Conservation (phyloP, 2,329 filamentous ascomycete genomes). For the Oidium heveae region DNA sequence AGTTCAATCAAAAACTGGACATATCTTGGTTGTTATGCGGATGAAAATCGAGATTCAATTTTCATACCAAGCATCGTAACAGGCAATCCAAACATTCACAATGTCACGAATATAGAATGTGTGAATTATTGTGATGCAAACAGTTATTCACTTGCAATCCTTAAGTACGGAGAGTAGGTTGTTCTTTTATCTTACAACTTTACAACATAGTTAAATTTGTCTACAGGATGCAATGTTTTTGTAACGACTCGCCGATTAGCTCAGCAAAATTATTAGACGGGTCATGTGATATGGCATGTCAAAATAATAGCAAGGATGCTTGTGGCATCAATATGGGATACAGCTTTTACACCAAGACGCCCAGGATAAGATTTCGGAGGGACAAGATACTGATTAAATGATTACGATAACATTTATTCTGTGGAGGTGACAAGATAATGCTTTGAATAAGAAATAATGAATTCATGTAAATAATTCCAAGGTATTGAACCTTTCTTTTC, state of each 20-base stretch:
- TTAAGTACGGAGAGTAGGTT: slow-evolving; percentile 17
- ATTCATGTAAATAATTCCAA: too few relatives aligned
- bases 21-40: slow-evolving; percentile 20
- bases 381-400: too few relatives aligned
- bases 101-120: slow-evolving; percentile 21
- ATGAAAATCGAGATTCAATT: slow-evolving; percentile 11
- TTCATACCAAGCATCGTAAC: slow-evolving; percentile 18
- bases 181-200: neutral
- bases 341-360: too few relatives aligned
- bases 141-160: slow-evolving; percentile 23
- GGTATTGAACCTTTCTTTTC: too few relatives aligned
- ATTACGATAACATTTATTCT: too few relatives aligned
- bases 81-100: slow-evolving; percentile 16
- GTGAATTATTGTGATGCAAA: slow-evolving; percentile 21
- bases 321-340: too few relatives aligned
- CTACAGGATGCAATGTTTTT: slow-evolving; percentile 20
- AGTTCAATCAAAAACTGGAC: slow-evolving; percentile 11
- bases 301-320: slow-evolving; percentile 16
- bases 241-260: slow-evolving; percentile 18
- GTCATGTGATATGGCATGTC: slow-evolving; percentile 23
- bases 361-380: too few relatives aligned
- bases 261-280: slow-evolving; percentile 20
- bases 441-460: too few relatives aligned
- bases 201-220: neutral
- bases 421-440: too few relatives aligned